phyloP scores from a whole-genome alignment of 2,329 filamentous ascomycete species.

The Colletotrichum tabaci region DNA sequence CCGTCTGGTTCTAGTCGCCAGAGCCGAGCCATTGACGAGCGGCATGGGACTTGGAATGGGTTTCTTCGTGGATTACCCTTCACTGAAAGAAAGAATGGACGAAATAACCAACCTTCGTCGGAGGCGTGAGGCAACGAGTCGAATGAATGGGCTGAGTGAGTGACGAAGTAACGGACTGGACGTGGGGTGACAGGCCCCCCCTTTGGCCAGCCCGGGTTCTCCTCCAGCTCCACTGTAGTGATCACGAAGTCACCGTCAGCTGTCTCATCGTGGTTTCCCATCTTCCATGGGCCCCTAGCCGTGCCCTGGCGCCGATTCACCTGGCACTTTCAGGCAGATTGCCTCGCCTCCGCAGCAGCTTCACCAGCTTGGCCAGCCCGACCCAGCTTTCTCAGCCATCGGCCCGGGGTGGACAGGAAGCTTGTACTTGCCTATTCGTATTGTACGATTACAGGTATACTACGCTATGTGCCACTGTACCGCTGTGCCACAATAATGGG shows the following conservation, averaged over 20 bases:
- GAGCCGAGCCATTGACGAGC: conserved; percentile 20
- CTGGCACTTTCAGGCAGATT: conserved; percentile 15
- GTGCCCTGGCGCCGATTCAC: conserved; percentile 26
- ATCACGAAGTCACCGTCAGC: conserved; percentile 40
- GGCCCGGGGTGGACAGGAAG: conserved; percentile 12
- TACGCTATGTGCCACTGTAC: too few relatives aligned
- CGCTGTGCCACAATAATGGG: conserved; percentile 18
- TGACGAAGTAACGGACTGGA: conserved; percentile 25
- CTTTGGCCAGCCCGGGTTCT: conserved; percentile 28
- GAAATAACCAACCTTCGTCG: conserved; percentile 6
- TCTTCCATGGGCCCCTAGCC: conserved; percentile 25
- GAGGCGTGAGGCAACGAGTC: not conserved
- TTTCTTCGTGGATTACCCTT: conserved; percentile 18
- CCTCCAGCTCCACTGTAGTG: conserved; percentile 23
- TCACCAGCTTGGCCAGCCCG: conserved; percentile 1
- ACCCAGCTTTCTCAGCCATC: conserved; percentile 23
- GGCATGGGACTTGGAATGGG: conserved; percentile 18
- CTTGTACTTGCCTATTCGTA: not conserved
- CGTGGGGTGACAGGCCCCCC: conserved; percentile 31
- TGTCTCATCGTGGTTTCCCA: conserved; percentile 41
- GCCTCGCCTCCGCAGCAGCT: conserved; percentile 20
- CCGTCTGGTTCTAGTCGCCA: conserved; percentile 7
- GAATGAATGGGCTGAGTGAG: conserved; percentile 19
- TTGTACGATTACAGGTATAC: too few relatives aligned
- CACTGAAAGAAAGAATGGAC: conserved; percentile 6